Conservation (phyloP, 306 rosid genomes). For the Ziziphus jujuba region DNA sequence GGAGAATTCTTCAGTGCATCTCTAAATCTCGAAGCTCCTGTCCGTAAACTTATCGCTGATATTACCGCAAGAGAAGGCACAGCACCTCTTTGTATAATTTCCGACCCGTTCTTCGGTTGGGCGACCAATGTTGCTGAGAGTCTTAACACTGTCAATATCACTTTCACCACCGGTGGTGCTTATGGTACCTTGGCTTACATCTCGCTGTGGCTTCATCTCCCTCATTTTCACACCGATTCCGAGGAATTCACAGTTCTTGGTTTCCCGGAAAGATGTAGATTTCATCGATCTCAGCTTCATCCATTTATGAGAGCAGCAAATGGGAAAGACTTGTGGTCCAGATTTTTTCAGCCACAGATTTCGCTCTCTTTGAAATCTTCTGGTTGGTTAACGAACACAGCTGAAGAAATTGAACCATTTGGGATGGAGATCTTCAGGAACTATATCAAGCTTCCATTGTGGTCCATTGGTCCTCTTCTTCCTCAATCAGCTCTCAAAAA, state of each 20-base stretch:
- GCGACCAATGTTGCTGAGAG: slow-evolving; percentile 46
- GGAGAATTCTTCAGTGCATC: slow-evolving; percentile 37
- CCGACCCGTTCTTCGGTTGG: slow-evolving; percentile 66
- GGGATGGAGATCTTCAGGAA: slow-evolving; percentile 57
- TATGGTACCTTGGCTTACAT: slow-evolving; percentile 60
- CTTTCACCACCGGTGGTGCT: slow-evolving; percentile 66
- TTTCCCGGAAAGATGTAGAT: slow-evolving; percentile 7
- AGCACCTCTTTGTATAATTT: slow-evolving; percentile 42
- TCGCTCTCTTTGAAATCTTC: slow-evolving; percentile 33
- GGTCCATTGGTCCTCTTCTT: slow-evolving; percentile 59
- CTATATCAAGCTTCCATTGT: slow-evolving; percentile 37
- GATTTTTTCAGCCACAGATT: slow-evolving; percentile 41
- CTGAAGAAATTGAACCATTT: slow-evolving; percentile 55
- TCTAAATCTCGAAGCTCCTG: slow-evolving; percentile 44
- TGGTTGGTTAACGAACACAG: slow-evolving; percentile 71
- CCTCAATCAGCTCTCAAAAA: slow-evolving; percentile 16
- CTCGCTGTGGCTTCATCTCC: slow-evolving; percentile 25
- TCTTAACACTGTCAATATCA: slow-evolving; percentile 34
- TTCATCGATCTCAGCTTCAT: background rate
- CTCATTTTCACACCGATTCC: background rate
- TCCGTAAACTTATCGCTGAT: slow-evolving; percentile 34
- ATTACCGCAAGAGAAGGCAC: slow-evolving; percentile 48
- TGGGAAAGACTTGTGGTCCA: slow-evolving; percentile 10
- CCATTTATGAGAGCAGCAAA: background rate
- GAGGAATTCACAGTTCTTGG: background rate